These are phyloP conservation scores for Lithohypha guttulata DNA, from an alignment of 2,329 filamentous ascomycete species.

Conservation along the genomic window DNA sequence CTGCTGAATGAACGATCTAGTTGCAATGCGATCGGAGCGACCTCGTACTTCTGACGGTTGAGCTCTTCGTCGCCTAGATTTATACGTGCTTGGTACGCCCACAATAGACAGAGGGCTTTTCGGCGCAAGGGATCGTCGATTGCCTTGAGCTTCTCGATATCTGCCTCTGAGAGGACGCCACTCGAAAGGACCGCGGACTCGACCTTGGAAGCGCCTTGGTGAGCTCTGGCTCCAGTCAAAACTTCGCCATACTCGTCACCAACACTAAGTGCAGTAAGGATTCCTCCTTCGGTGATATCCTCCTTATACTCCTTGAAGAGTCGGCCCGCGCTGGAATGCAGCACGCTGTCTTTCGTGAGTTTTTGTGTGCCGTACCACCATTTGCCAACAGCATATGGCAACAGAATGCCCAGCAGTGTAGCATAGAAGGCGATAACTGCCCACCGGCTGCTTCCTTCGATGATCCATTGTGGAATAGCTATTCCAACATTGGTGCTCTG, in stretches of 20 bases:
- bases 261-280: constrained; percentile 69
- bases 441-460: constrained; percentile 89
- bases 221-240: constrained; percentile 66
- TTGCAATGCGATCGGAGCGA: constrained; percentile 73
- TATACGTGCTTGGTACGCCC: constrained; percentile 86
- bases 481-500: constrained; percentile 98
- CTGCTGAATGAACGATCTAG: constrained; percentile 79
- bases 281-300: constrained; percentile 65
- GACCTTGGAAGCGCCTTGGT: constrained; percentile 69
- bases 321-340: constrained; percentile 87
- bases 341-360: constrained; percentile 83
- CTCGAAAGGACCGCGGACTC: constrained; percentile 67
- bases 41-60: constrained; percentile 71
- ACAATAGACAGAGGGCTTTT: constrained; percentile 80
- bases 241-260: constrained; percentile 75
- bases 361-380: constrained; percentile 99
- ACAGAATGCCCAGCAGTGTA: constrained; percentile 70
- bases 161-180: constrained; percentile 57
- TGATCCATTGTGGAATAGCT: constrained; percentile 81
- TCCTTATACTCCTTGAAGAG: constrained; percentile 91
- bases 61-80: constrained; percentile 69
- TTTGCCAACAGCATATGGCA: constrained; percentile 86
- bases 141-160: constrained; percentile 65
- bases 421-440: constrained; percentile 89
- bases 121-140: constrained; percentile 69